Evolutionary conservation across 2,329 filamentous ascomycete species (phyloP), one percentile per base, ranked within the genome.

Genomic region (Cryphonectria naterciae): DNA sequence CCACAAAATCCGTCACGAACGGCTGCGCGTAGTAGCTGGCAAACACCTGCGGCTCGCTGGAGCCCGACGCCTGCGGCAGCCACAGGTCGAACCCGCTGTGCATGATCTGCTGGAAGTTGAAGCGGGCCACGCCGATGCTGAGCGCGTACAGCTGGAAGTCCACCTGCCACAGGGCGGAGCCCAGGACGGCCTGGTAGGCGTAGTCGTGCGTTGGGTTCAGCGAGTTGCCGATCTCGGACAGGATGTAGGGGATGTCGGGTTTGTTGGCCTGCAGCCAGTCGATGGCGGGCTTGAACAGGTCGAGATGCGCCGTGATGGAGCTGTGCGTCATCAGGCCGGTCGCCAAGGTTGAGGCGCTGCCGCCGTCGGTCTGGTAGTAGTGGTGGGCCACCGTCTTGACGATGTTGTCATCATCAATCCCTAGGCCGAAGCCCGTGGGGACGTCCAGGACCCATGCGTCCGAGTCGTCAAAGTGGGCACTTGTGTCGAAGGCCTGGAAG

Each of bases 51-150:
- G 80, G 75, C 28, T 72, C 68, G 17, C 74, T 39, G 10, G 75
- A 77, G 1, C 75, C 76, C 46, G 78, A 79, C 15, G 75, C 75
- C 37, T 77, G 76, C 5, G 79, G 77, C 3, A 79, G 73, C 78
- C 78, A 80, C 11, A 80, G 52, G 67, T 73, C 71, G 64, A 69
- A 73, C 2, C 71, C 71, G 4, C 77, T 75, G 72, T 79, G 79
- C 80, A 81, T 80, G 68, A 80, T 79, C 71, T 81, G 79, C 75
- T 81, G 79, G 69, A 79, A 80, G 73, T 81, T 78, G 75, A 81
- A 79, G 22, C 80, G 77, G 11, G 73, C 70, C 37, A 81, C 71
- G 61, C 80, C 80, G n/a, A 81, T 76, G 49, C 70, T 73, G 73
- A 81, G 78, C 63, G 73, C 69, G 68, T 81, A 81, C 0, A 81